Conservation (phyloP, 2,329 filamentous ascomycete genomes). For the Sporothrix pseudoabietina region DNA sequence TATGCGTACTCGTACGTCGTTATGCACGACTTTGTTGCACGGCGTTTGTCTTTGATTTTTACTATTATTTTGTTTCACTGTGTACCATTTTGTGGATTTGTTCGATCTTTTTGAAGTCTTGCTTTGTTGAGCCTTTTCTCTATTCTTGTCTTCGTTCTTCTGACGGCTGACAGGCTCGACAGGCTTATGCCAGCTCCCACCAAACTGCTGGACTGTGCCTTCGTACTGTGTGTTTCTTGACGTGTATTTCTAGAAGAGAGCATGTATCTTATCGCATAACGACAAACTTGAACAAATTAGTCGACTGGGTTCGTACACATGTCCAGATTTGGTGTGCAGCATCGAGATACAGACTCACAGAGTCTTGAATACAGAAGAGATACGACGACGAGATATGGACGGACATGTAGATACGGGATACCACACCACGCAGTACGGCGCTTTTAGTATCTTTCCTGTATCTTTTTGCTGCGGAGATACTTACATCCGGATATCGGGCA, state of each 20-base stretch:
- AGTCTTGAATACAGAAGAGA: background rate
- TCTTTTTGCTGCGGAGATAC: background rate
- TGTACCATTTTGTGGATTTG: background rate
- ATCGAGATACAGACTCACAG: background rate
- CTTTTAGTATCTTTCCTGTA: background rate
- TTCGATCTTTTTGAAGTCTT: background rate
- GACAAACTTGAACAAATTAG: background rate
- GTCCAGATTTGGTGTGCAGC: background rate
- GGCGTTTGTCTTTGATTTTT: conserved; percentile 12
- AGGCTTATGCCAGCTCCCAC: background rate
- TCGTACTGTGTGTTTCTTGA: background rate
- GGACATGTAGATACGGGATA: background rate
- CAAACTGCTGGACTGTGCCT: background rate
- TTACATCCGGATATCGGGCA: conserved; percentile 5
- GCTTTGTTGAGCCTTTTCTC: background rate
- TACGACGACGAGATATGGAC: background rate
- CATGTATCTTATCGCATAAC: background rate
- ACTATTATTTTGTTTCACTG: background rate
- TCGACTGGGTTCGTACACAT: conserved; percentile 5
- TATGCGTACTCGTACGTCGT: background rate
- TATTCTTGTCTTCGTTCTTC: background rate
- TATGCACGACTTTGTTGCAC: conserved; percentile 6
- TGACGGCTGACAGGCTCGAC: background rate
- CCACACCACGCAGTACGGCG: background rate
- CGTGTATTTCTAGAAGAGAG: background rate